Percentiles rank a stretch among this genome's conserved stretches.
phyloP scores from a whole-genome alignment of 768 basidiomycete species.

The Phylloporus sp. region DNA sequence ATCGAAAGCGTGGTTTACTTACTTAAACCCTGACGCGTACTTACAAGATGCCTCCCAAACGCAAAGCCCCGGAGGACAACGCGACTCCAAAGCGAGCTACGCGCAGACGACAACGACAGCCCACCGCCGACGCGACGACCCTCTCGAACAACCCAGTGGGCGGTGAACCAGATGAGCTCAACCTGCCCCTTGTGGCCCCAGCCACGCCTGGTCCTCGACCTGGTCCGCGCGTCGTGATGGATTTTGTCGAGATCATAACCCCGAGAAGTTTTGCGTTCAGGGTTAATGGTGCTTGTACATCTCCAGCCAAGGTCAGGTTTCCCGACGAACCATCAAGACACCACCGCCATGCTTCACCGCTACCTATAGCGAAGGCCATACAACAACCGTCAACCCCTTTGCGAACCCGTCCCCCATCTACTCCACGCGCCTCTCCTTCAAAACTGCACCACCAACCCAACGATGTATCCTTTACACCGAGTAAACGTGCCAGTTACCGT shows the following conservation, averaged over 20 bases:
- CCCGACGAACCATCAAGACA: conserved; percentile 15
- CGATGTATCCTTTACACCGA: conserved; percentile 18
- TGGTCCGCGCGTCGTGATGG: conserved; percentile 24
- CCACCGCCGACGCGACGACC: conserved; percentile 2
- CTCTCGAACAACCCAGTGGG: not conserved
- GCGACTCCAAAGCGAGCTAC: conserved; percentile 34
- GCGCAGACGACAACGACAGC: conserved; percentile 17
- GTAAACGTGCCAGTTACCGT: conserved; percentile 6
- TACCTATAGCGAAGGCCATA: not conserved
- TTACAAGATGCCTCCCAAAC: conserved; percentile 34
- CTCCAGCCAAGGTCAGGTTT: conserved; percentile 11
- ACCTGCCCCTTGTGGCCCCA: conserved; percentile 17
- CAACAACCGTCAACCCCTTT: conserved; percentile 15
- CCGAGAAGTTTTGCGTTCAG: conserved; percentile 15
- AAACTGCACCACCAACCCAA: conserved; percentile 1
- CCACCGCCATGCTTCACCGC: not conserved
- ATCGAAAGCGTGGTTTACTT: conserved; percentile 8
- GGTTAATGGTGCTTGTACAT: conserved; percentile 2
- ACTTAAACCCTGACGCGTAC: conserved; percentile 27
- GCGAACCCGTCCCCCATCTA: conserved; percentile 9
- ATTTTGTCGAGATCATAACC: conserved; percentile 31
- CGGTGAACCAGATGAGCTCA: conserved; percentile 30
- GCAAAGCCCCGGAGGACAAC: conserved; percentile 34
- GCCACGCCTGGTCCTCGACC: conserved; percentile 22
- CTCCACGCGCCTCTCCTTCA: conserved; percentile 16